Percentiles rank a stretch among this genome's conserved stretches.
phyloP scores from a whole-genome alignment of 1,284 basidiomycete species.

The Tilletia setariae region DNA sequence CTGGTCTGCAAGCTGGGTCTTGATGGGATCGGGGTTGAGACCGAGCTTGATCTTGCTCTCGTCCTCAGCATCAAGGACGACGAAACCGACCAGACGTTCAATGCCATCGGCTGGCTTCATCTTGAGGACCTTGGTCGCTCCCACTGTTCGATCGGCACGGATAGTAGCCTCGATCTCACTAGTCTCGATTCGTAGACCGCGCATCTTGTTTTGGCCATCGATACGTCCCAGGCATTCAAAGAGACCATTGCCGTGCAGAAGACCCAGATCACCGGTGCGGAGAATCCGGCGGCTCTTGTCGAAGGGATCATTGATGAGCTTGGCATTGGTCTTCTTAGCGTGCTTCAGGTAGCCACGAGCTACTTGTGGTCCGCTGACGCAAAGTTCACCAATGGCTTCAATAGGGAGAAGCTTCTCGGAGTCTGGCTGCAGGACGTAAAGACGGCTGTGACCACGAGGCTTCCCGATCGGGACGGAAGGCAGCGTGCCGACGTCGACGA shows the following conservation, averaged over 20 bases:
- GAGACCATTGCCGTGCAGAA: not conserved
- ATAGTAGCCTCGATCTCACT: no score
- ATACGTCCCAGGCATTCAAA: no score
- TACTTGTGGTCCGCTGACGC: conserved; percentile 16
- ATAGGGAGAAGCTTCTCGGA: not conserved
- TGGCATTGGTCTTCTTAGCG: not conserved
- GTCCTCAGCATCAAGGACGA: not conserved
- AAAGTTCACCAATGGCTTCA: not conserved
- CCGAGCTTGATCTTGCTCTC: no score
- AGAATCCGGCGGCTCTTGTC: not conserved
- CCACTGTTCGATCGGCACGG: no score
- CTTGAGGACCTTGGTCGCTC: no score
- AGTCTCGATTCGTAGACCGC: no score
- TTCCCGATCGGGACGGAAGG: not conserved
- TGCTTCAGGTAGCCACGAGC: conserved; percentile 12
- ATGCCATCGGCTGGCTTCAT: no score
- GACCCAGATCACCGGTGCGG: conserved; percentile 15
- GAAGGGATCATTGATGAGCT: not conserved
- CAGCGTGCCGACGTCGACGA: not conserved
- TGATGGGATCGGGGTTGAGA: no score
- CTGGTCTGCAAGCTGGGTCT: no score
- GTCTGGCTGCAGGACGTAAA: not conserved
- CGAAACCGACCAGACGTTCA: no score
- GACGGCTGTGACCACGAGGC: not conserved
- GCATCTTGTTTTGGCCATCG: no score